These are phyloP conservation scores for Leishmania amazonensis DNA, from an alignment of 208 protist species.

Conservation along the genomic window DNA sequence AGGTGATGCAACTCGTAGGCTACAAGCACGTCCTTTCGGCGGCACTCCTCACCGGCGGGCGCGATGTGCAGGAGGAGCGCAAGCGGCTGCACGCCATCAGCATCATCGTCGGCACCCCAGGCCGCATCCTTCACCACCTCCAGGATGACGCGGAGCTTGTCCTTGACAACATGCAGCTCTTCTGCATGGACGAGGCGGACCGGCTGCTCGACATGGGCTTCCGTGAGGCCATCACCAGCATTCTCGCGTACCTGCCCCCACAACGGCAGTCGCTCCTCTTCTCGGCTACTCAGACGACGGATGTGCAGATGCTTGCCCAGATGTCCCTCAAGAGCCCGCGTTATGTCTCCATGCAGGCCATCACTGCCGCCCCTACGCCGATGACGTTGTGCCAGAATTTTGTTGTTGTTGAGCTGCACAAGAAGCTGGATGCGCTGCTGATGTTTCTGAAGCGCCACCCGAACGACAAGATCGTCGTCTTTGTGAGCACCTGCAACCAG, in stretches of 20 bases:
- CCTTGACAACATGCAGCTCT: slow-evolving; percentile 93
- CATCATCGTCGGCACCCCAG: slow-evolving; percentile 99
- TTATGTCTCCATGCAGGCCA: slow-evolving; percentile 95
- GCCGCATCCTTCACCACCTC: slow-evolving; percentile 98
- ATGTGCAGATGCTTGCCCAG: slow-evolving; percentile 93
- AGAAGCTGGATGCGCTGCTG: slow-evolving; percentile 98
- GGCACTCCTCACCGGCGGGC: slow-evolving; percentile 98
- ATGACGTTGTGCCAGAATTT: slow-evolving; percentile 95
- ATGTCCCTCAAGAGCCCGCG: slow-evolving; percentile 94
- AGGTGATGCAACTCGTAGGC: slow-evolving; percentile 96
- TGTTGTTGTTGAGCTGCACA: slow-evolving; percentile 85
- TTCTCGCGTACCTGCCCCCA: slow-evolving; percentile 91
- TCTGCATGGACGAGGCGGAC: slow-evolving; percentile 99
- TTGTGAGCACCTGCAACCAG: slow-evolving; percentile 98
- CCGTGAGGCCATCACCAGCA: slow-evolving; percentile 91
- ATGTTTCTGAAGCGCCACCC: slow-evolving; percentile 97
- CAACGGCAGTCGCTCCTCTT: slow-evolving; percentile 99
- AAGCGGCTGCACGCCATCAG: slow-evolving; percentile 95
- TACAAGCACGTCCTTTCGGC: slow-evolving; percentile 94
- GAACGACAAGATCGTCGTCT: slow-evolving; percentile 97
- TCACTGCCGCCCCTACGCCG: slow-evolving; percentile 84
- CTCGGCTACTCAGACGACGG: slow-evolving; percentile 98
- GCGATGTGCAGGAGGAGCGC: slow-evolving; percentile 94
- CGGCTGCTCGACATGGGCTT: slow-evolving; percentile 99
- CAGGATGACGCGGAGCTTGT: slow-evolving; percentile 95